phyloP scores from a whole-genome alignment of 495 filamentous ascomycete species.

The Tuber brumale region DNA sequence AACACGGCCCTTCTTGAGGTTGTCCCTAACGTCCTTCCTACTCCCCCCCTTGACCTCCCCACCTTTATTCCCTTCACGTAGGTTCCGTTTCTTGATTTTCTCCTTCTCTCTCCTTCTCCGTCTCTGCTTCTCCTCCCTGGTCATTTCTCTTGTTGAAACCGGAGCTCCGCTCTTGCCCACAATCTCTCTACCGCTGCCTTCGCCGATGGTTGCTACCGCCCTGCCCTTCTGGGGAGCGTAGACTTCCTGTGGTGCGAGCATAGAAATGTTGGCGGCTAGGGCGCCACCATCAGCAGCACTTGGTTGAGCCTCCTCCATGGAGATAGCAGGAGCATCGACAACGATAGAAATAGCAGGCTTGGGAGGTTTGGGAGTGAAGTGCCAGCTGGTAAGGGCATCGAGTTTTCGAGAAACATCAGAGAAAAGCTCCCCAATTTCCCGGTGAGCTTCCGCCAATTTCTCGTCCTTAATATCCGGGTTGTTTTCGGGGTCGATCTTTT shows the following conservation, averaged over 20 bases:
- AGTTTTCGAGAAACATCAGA: slow-evolving; percentile 70
- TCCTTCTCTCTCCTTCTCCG: slow-evolving; percentile 53
- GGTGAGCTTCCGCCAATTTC: slow-evolving; percentile 71
- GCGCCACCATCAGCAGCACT: slow-evolving; percentile 66
- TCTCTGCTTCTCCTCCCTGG: slow-evolving; percentile 74
- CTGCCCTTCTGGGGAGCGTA: slow-evolving; percentile 71
- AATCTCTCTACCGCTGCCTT: slow-evolving; percentile 55
- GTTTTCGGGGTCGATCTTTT: slow-evolving; percentile 65
- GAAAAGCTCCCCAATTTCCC: slow-evolving; percentile 80
- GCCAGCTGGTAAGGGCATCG: slow-evolving; percentile 85
- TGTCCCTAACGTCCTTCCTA: slow-evolving; percentile 64
- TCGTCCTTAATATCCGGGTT: slow-evolving; percentile 76
- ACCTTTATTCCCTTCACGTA: slow-evolving; percentile 53
- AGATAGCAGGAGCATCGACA: slow-evolving; percentile 77
- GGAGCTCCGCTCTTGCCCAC: slow-evolving; percentile 73
- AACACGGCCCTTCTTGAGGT: slow-evolving; percentile 83
- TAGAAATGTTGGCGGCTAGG: slow-evolving; percentile 55
- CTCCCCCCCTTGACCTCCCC: slow-evolving; percentile 58
- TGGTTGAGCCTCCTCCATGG: slow-evolving; percentile 92
- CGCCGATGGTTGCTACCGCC: slow-evolving; percentile 35
- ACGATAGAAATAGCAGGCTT: slow-evolving; percentile 75
- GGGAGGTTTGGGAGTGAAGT: slow-evolving; percentile 83
- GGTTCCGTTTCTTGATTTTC: slow-evolving; percentile 40
- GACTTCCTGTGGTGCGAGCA: slow-evolving; percentile 88
- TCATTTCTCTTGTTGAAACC: slow-evolving; percentile 82